Evolutionary conservation across 2,329 filamentous ascomycete species (phyloP), one percentile per base, ranked within the genome.

Genomic region (Fusarium sp.): DNA sequence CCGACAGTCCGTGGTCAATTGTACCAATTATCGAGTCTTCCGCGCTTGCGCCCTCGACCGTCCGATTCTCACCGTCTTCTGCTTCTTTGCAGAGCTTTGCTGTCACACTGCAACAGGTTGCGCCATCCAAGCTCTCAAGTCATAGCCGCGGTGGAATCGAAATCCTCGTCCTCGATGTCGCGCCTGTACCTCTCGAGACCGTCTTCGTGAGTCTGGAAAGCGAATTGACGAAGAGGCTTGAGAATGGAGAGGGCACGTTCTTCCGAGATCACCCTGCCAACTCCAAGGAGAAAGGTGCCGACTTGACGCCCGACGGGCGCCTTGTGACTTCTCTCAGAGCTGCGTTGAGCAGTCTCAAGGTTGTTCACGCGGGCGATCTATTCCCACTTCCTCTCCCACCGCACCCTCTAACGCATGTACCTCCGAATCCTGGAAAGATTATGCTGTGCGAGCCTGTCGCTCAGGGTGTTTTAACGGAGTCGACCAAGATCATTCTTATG

Each of bases 371-470:
- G 1, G 94, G 94, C 20, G 95, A 98, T 77, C 78, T 95, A 49
- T 90, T 91, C 64, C 86, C 87, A 11, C 82, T 99, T 39, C 92
- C 93, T 14, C 83, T 98, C 27, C 88, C 91, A 11, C 88, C 93
- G 4, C 94, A 97, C 78, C 91, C 94, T 14, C 90, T 97, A 66
- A 97, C 94, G 11, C 93, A 97, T 78, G 88, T 92, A 18, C 89
- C 92, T 23, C 88, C 93, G 15, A 92, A 93, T 40, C 93, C 94
- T 0, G 96, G 93, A 40, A 94, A 91, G 79, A 92, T 98, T 63
- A 89, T 92, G 46, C 88, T 96, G n/a, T 98, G 94, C 76, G 96
- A 99, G 77, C 96, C 96, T 11, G 94, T 98, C 17, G 89, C 92
- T 8, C 96, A 99, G 78, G 96, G 96, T 11, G 78, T 96, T 7